These are phyloP conservation scores for Sanghuangporus sanghuang DNA, from an alignment of 1,284 basidiomycete genomes.

Conservation along the genomic window DNA sequence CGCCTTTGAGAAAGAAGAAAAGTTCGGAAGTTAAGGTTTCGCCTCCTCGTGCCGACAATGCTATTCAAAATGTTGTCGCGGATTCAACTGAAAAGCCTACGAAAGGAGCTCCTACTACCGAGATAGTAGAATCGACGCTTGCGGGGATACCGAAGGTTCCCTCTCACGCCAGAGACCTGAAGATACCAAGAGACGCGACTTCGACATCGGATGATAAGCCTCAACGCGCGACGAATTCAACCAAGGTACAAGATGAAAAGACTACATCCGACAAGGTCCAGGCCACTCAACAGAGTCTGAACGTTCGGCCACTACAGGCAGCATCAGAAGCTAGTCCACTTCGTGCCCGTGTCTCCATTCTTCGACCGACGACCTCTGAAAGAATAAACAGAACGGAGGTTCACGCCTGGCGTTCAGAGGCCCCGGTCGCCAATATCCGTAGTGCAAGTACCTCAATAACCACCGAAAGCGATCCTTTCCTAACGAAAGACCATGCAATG, in stretches of 20 bases:
- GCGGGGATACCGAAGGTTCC: background rate
- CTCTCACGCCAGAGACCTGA: background rate
- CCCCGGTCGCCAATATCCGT: background rate
- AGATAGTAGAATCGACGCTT: background rate
- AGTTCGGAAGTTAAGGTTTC: background rate
- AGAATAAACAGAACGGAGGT: background rate
- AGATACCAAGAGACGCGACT: background rate
- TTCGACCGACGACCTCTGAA: background rate
- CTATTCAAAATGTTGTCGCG: background rate
- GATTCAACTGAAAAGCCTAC: background rate
- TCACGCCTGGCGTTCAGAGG: slow-evolving; percentile 2
- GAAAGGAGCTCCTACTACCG: background rate
- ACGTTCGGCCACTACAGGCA: background rate
- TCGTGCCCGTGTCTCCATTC: background rate
- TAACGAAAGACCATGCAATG: background rate
- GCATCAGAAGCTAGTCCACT: background rate
- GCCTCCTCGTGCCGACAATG: background rate
- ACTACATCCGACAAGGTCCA: background rate
- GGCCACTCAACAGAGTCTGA: background rate
- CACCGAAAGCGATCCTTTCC: slow-evolving; percentile 5
- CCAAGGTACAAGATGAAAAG: background rate
- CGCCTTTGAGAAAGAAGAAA: slow-evolving; percentile 5
- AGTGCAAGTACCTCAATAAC: background rate
- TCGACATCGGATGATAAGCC: background rate
- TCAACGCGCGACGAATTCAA: background rate